Percentiles rank a stretch among this genome's conserved stretches.
These are phyloP conservation scores for Erythrobasidium hasegawianum DNA, from an alignment of 1,284 basidiomycete species.

Conservation along the genomic window DNA sequence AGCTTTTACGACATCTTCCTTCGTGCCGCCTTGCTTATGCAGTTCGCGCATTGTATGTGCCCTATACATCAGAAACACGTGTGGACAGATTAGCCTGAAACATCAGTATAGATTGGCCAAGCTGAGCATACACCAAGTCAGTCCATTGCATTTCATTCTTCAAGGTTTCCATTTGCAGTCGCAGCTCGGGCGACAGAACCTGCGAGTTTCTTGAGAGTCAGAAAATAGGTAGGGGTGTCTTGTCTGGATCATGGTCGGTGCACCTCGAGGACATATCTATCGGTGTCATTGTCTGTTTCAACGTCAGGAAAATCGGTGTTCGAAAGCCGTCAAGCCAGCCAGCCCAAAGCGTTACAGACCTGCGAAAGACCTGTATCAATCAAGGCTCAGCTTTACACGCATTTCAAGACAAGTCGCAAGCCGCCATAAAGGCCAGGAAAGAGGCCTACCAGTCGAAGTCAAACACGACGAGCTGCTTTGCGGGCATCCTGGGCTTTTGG, in stretches of 20 bases:
- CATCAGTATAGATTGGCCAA: neutral
- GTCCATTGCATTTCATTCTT: slow-evolving; percentile 77
- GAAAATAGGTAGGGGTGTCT: neutral
- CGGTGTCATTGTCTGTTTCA: slow-evolving; percentile 82
- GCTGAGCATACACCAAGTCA: slow-evolving; percentile 75
- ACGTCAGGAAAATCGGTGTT: neutral
- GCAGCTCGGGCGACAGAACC: slow-evolving; percentile 69
- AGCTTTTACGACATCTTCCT: slow-evolving; percentile 70
- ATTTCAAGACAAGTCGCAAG: slow-evolving; percentile 2
- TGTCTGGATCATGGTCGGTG: neutral
- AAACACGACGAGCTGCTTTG: slow-evolving; percentile 80
- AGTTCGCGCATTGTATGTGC: slow-evolving; percentile 55
- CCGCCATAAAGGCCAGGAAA: too few relatives aligned
- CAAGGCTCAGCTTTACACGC: neutral
- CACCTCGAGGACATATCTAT: slow-evolving; percentile 93
- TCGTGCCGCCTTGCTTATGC: slow-evolving; percentile 63
- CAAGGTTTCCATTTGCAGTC: slow-evolving; percentile 73
- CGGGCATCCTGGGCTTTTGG: slow-evolving; percentile 29
- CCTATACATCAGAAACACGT: slow-evolving; percentile 24
- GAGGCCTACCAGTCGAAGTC: slow-evolving; percentile 87
- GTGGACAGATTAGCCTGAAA: neutral
- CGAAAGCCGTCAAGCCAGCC: neutral
- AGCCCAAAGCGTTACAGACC: slow-evolving; percentile 21
- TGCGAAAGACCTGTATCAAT: slow-evolving; percentile 63
- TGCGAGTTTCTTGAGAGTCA: neutral